Evolutionary conservation across 2,329 filamentous ascomycete species (phyloP).

Genomic region (Xylaria sp.): DNA sequence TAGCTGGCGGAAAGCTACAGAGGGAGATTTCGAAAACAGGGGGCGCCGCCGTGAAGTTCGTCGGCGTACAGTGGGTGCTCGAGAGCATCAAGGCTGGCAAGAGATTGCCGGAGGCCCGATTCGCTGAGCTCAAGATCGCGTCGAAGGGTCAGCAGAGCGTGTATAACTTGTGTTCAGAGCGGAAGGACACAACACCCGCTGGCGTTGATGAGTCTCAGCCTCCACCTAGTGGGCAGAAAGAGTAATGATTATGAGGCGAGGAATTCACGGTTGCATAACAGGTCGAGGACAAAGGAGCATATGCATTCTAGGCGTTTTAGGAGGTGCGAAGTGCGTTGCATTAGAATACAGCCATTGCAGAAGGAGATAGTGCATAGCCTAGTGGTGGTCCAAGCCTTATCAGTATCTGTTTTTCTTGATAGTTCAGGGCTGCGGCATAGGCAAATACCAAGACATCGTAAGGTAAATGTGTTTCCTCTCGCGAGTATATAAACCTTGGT

Average conservation of each 20-base stretch:
- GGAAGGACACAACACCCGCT: conserved; percentile 33
- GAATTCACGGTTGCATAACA: conserved; percentile 9
- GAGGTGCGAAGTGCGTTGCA: conserved; percentile 1
- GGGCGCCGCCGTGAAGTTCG: conserved; percentile 79
- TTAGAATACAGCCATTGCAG: background rate
- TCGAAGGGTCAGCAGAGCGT: conserved; percentile 73
- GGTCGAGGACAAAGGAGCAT: conserved; percentile 14
- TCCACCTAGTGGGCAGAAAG: conserved; percentile 32
- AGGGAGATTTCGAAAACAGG: conserved; percentile 77
- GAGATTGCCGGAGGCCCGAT: conserved; percentile 78
- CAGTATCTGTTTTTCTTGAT: background rate
- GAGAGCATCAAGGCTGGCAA: conserved; percentile 82
- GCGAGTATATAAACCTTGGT: background rate
- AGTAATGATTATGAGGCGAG: background rate
- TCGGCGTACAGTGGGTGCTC: conserved; percentile 86
- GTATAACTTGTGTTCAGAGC: conserved; percentile 59
- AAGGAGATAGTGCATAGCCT: conserved; percentile 2
- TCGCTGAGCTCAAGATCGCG: conserved; percentile 71
- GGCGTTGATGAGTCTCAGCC: conserved; percentile 19
- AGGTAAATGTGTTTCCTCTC: background rate
- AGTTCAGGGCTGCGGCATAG: background rate
- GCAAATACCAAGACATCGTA: conserved; percentile 6
- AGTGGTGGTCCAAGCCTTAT: background rate
- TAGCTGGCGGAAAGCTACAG: conserved; percentile 82
- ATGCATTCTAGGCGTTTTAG: conserved; percentile 29